phyloP scores from a whole-genome alignment of 345 rosid genomes.

The Eutrema japonicum region DNA sequence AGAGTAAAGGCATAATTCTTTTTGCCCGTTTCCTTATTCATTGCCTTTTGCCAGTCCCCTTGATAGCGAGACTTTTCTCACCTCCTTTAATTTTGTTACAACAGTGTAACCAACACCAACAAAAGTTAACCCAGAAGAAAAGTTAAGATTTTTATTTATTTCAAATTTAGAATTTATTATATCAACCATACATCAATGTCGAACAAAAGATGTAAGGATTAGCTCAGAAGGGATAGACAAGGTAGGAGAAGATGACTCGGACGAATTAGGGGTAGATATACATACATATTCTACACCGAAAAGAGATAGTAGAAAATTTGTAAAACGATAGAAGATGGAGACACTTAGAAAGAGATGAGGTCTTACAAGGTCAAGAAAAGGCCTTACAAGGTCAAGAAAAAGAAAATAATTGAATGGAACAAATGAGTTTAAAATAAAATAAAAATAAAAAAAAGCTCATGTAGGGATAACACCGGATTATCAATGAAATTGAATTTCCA shows the following conservation, averaged over 20 bases:
- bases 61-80: conserved; percentile 35
- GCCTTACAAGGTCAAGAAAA: conserved; percentile 99
- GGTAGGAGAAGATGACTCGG: conserved; percentile 76
- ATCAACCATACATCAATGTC: conserved; percentile 24
- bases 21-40: conserved; percentile 47
- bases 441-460: conserved; percentile 60
- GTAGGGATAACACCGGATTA: conserved; percentile 72
- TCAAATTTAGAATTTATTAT: conserved; percentile 23
- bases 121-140: not conserved
- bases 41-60: conserved; percentile 40
- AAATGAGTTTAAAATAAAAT: not conserved
- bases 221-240: conserved; percentile 99
- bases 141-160: conserved; percentile 4
- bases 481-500: not conserved
- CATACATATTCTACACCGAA: conserved; percentile 31
- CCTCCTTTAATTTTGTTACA: conserved; percentile 32
- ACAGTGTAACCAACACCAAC: conserved; percentile 14
- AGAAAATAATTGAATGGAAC: not conserved
- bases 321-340: not conserved
- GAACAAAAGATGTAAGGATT: conserved; percentile 12
- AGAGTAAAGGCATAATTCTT: conserved; percentile 46
- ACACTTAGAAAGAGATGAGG: conserved; percentile 32
- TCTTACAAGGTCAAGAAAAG: conserved; percentile 99
- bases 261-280: conserved; percentile 30
- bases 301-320: conserved; percentile 19